Percentiles rank a stretch among this genome's conserved stretches.
phyloP scores from a whole-genome alignment of 371 early-diverging fungal species.

The Haplosporangium sp. region DNA sequence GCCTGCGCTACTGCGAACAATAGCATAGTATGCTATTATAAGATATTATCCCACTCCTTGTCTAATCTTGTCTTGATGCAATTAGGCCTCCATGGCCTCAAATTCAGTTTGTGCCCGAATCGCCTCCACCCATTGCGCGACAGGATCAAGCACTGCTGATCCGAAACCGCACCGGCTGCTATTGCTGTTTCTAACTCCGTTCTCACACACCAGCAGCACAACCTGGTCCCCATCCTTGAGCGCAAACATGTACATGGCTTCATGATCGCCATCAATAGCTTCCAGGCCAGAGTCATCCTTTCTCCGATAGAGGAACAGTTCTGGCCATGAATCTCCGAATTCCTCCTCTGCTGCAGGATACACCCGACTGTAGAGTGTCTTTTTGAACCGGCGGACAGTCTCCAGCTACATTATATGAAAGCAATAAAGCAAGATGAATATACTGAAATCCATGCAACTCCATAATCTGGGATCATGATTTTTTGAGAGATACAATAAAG shows the following conservation, averaged over 20 bases:
- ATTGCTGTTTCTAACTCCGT: not conserved
- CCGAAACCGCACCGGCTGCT: conserved; percentile 1
- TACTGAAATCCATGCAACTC: not conserved
- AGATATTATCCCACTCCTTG: too few relatives aligned
- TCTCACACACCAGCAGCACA: conserved; percentile 38
- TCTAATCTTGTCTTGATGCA: too few relatives aligned
- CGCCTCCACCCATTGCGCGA: conserved; percentile 48
- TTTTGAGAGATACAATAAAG: not conserved
- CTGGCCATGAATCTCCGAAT: conserved; percentile 33
- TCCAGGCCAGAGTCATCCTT: conserved; percentile 15
- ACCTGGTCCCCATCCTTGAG: conserved; percentile 50
- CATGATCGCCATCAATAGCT: conserved; percentile 42
- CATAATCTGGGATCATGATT: not conserved
- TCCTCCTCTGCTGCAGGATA: conserved; percentile 21
- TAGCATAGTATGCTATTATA: too few relatives aligned
- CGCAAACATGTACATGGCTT: conserved; percentile 52
- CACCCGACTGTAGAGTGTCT: conserved; percentile 31
- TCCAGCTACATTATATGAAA: conserved; percentile 24
- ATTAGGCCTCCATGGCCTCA: conserved; percentile 20
- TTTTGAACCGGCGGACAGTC: conserved; percentile 50
- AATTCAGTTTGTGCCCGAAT: conserved; percentile 48
- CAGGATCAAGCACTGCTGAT: conserved; percentile 19
- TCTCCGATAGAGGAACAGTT: conserved; percentile 30
- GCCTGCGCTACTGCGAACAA: not conserved
- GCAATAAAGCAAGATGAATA: not conserved